phyloP scores from a whole-genome alignment of 2,329 filamentous ascomycete genomes.

The Fusarium clavum region DNA sequence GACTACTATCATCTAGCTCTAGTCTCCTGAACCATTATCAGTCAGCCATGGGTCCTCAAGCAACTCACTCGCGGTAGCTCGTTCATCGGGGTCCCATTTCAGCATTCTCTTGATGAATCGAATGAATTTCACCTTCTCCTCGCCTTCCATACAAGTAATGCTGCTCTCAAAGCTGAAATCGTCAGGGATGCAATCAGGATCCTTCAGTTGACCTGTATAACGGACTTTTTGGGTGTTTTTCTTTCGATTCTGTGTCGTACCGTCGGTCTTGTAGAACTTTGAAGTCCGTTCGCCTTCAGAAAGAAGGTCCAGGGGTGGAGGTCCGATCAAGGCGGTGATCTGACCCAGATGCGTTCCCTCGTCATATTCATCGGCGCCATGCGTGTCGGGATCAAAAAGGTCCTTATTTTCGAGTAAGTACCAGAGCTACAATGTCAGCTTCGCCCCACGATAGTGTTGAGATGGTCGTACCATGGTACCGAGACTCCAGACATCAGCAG shows the following conservation, averaged over 20 bases:
- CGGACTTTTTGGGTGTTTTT: background rate
- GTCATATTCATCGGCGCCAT: slow-evolving; percentile 1
- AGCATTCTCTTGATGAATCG: slow-evolving; percentile 48
- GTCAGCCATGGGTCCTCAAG: slow-evolving; percentile 48
- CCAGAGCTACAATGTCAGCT: slow-evolving; percentile 9
- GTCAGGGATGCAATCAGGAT: slow-evolving; percentile 34
- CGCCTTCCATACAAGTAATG: slow-evolving; percentile 1
- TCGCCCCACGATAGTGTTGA: too few relatives aligned
- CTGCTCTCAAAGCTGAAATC: slow-evolving; percentile 28
- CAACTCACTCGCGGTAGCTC: slow-evolving; percentile 47
- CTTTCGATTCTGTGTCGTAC: background rate
- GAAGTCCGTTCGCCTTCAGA: background rate
- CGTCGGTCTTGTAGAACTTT: background rate
- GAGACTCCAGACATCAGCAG: slow-evolving; percentile 43
- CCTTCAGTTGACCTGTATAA: slow-evolving; percentile 39
- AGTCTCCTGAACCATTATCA: background rate
- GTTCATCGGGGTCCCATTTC: slow-evolving; percentile 46
- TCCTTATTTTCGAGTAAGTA: slow-evolving; percentile 15
- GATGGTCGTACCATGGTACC: slow-evolving; percentile 34
- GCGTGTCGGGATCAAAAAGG: slow-evolving; percentile 9
- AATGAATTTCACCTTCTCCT: slow-evolving; percentile 42
- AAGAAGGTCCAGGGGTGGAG: background rate
- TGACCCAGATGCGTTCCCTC: slow-evolving; percentile 17
- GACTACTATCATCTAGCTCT: fast-evolving
- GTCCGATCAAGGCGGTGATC: slow-evolving; percentile 13